Base-by-base conservation (phyloP, 2,329 filamentous ascomycete genomes). In the Neobulgaria alba region DNA sequence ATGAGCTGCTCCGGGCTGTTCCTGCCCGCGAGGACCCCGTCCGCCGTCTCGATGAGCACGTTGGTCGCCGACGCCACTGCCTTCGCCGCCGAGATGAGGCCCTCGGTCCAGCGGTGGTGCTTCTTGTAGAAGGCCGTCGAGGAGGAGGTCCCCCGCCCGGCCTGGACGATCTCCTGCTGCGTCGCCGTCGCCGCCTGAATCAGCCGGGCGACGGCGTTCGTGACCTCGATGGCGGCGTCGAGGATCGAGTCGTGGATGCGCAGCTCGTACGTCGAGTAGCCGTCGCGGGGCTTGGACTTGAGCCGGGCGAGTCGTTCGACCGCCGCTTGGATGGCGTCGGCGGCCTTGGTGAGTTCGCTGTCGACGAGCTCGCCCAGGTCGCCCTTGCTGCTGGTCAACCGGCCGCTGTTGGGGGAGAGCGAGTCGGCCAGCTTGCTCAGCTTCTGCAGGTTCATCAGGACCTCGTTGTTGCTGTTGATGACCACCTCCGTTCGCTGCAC, bases 91-190 rank as follows among this genome's bases (percentile, higher is more conserved):
- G 87, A 95, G 60, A 98, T 95, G 46, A 98, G 78, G 35, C 92
- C 92, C 60, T 98, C 92, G 0, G 92, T 98, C 92, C 92, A 98
- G 38, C 92, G 79, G 67, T 96, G 98, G 75, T 98, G 95, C 72
- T 96, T 96, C 75, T 96, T 96, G 79, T 98, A 98, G 64, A 98
- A 98, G 17, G 89, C 88, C 2, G 89, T 93, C 43, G 82, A 77
- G 33, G 87, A 93, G 38, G 85, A 86, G 18, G 82, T 84, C 26
- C 92, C 92, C 15, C 85, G 82, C 5, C 92, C 92, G 48, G 94
- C 87, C 50, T 88, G 82, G 32, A 98, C 92, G 58, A 98, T 98
- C 67, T 98, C 92, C 61, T 94, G 81, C 62, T 98, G 92, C 2
- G 90, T 93, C 14, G 75, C 79, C 0, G 90, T 93, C 5, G 92